A percentile compares a stretch with the other conserved stretches of the same genome.
phyloP scores from a whole-genome alignment of 78 protist species.

The Dictyostelium firmibasis region DNA sequence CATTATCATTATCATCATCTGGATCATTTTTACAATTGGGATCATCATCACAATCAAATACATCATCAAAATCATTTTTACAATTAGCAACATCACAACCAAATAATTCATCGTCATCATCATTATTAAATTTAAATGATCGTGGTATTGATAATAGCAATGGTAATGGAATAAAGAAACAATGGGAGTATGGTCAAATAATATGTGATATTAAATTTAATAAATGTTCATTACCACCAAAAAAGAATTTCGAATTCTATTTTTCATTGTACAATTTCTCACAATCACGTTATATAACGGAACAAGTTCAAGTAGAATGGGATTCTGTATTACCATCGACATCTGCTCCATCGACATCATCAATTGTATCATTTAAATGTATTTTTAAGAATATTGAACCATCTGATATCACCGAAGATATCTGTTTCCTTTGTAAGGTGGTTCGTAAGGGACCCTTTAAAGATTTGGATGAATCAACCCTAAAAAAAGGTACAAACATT shows the following conservation, averaged over 20 bases:
- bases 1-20: background rate
- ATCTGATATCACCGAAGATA: conserved; percentile 50
- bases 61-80: conserved; percentile 9
- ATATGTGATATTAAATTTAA: conserved; percentile 29
- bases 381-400: conserved; percentile 64
- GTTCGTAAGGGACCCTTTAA: conserved; percentile 62
- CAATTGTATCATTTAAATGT: background rate
- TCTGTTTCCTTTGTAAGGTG: conserved; percentile 29
- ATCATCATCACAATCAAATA: background rate
- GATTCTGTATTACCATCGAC: background rate
- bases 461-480: conserved; percentile 1
- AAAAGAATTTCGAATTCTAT: conserved; percentile 54
- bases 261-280: conserved; percentile 34
- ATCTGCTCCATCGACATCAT: background rate
- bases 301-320: conserved; percentile 13
- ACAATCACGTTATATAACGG: conserved; percentile 35
- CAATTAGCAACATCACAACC: background rate
- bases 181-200: conserved; percentile 71
- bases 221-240: conserved; percentile 20
- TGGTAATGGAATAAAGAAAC: background rate
- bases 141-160: background rate
- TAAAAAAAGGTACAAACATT: conserved; percentile 3
- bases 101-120: background rate
- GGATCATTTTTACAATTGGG: background rate
- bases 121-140: background rate